Evolutionary conservation across 2,329 filamentous ascomycete species (phyloP).

Genomic region (Ceratocystis ficicola): DNA sequence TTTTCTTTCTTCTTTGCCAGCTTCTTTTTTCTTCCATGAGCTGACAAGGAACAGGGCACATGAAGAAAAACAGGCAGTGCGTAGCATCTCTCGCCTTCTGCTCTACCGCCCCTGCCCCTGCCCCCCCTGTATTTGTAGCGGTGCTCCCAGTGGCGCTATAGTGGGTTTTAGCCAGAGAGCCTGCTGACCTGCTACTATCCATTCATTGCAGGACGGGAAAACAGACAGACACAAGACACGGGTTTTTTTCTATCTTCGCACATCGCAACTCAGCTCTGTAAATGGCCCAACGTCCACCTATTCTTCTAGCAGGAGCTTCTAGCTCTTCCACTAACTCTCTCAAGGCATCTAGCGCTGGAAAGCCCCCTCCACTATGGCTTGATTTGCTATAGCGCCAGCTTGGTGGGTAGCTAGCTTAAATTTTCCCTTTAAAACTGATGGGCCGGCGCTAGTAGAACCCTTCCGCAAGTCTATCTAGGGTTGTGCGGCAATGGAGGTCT

Average conservation of each 20-base stretch:
- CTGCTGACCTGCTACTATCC: neutral
- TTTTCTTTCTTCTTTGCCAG: neutral
- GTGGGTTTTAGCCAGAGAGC: no score
- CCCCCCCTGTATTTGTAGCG: no score
- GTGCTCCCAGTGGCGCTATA: no score
- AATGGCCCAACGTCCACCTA: no score
- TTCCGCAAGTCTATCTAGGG: neutral
- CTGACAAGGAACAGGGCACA: neutral
- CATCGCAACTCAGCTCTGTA: no score
- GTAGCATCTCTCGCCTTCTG: no score
- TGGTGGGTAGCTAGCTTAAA: neutral
- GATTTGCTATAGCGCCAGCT: neutral
- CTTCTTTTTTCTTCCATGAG: neutral
- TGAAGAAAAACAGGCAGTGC: neutral
- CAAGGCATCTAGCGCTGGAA: neutral
- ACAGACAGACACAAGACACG: neutral
- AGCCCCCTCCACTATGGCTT: neutral
- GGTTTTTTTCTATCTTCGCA: no score
- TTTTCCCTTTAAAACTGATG: no score
- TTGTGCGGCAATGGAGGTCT: neutral
- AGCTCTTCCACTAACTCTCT: neutral
- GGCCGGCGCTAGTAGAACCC: neutral
- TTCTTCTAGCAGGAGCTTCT: neutral
- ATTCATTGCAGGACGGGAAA: neutral
- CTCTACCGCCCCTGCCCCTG: no score